Conservation (phyloP, 768 basidiomycete genomes). For the Suillus subalutaceus region DNA sequence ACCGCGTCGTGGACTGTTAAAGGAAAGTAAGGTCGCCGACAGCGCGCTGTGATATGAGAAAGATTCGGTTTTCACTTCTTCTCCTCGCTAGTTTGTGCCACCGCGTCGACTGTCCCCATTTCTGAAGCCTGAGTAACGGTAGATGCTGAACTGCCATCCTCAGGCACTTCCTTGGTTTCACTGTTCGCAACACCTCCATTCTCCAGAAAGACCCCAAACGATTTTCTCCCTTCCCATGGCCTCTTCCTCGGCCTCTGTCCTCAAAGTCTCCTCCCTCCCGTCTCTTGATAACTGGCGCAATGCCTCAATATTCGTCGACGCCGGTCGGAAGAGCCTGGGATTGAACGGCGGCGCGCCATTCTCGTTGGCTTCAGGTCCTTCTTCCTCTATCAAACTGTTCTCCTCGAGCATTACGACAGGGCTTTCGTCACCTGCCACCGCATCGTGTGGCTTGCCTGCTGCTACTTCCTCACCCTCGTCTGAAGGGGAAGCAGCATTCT, state of each 20-base stretch:
- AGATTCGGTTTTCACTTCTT: neutral
- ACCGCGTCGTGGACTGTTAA: neutral
- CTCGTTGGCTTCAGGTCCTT: neutral
- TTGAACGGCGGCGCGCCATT: conserved; percentile 16
- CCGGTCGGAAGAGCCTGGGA: conserved; percentile 38
- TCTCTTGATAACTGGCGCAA: conserved; percentile 51
- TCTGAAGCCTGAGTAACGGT: neutral
- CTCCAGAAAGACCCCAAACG: conserved; percentile 37
- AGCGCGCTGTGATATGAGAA: neutral
- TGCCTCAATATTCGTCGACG: conserved; percentile 36
- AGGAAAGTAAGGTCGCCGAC: neutral
- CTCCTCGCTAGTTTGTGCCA: too few species aligned
- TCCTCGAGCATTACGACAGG: neutral
- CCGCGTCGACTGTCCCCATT: neutral
- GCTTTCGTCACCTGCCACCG: neutral
- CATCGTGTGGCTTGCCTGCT: neutral
- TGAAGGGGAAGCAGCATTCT: neutral
- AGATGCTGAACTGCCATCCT: neutral
- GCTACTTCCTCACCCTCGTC: conserved; percentile 9
- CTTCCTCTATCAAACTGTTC: conserved; percentile 3
- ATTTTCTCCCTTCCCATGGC: conserved; percentile 50
- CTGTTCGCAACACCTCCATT: neutral
- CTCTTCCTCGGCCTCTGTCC: conserved; percentile 31
- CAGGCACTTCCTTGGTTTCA: neutral
- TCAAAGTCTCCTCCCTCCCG: conserved; percentile 45